Evolutionary conservation across 306 rosid species (phyloP).

Genomic region (Corylus heterophylla): DNA sequence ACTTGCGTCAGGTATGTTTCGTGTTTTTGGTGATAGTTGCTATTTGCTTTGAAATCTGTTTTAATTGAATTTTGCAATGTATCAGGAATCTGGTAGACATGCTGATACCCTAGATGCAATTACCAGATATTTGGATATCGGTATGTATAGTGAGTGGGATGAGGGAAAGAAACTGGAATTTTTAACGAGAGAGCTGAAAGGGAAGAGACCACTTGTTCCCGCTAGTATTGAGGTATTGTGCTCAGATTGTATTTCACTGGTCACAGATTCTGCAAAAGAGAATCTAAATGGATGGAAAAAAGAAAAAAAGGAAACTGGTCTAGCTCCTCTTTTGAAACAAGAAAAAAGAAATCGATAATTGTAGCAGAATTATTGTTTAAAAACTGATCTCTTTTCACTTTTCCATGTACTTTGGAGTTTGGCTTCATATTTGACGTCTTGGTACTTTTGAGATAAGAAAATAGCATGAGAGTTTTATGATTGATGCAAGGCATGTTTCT

Average conservation of each 20-base stretch:
- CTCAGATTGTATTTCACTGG: neutral
- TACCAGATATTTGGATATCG: constrained; percentile 76
- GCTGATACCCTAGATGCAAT: constrained; percentile 90
- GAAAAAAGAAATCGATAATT: neutral
- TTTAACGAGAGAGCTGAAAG: constrained; percentile 79
- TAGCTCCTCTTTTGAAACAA: neutral
- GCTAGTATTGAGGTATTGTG: constrained; percentile 65
- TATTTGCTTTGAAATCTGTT: constrained; percentile 12
- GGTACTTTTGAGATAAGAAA: neutral
- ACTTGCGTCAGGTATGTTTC: constrained; percentile 80
- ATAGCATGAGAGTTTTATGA: neutral
- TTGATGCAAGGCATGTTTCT: constrained; percentile 12
- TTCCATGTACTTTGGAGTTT: neutral
- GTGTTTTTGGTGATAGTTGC: constrained; percentile 16
- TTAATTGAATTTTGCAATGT: constrained; percentile 27
- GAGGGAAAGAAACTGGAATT: constrained; percentile 86
- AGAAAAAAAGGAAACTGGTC: neutral
- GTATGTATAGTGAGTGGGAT: constrained; percentile 89
- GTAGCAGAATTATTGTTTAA: neutral
- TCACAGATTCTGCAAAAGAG: neutral
- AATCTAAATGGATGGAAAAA: neutral
- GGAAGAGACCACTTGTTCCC: constrained; percentile 93
- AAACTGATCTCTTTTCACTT: neutral
- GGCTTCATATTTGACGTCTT: no score
- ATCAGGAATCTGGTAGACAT: constrained; percentile 90